Evolutionary conservation across 2,329 filamentous ascomycete species (phyloP), one percentile per base, ranked within the genome.

Genomic region (Dothiorella sarmentorum): DNA sequence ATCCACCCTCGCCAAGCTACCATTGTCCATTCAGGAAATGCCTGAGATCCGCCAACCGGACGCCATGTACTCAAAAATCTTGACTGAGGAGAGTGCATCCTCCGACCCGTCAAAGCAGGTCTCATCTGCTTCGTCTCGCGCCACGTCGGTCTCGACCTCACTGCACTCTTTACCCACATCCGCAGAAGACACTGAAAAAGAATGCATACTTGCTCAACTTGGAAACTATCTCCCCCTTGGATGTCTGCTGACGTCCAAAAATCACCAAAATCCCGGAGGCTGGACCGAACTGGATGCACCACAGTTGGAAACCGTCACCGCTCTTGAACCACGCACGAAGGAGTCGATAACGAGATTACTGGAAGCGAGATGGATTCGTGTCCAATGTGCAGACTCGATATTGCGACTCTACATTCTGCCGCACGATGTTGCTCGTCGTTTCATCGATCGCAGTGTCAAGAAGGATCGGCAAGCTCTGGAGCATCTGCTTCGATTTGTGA

Each of bases 321-420:
- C 22, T n/a, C 55, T 58, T 17, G 43, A 31, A 15, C 5, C 4
- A 17, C 31, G n/a, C 38, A n/a, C 49, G 60, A 65, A 6, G 62
- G 64, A 10, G 67, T 69, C 43, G 13, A 65, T 43, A 66, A 62
- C 63, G n/a, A 62, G 63, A 17, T 60, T 75, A 6, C 62, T 73
- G 2, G 64, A 69, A 52, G 70, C 72, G 15, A 62, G 61, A 18
- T 75, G 72, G 71, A 70, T 74, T 27, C 67, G 72, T 3, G 57
- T 69, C 69, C 70, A 43, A 52, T 64, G 10, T 27, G 20, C 62
- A 56, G 26, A 40, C n/a, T n/a, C n/a, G n/a, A 38, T 73, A 33
- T 45, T 84, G 7, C 79, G 86, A 20, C 75, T 90, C 0, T 85
- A 87, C 64, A 64, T 88, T 3, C 77, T 89, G 2, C 85, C 87